Percentiles rank a stretch among this genome's conserved stretches.
Evolutionary conservation across 352 stramenopile species (phyloP).

Genomic region (Phytophthora parvispora): DNA sequence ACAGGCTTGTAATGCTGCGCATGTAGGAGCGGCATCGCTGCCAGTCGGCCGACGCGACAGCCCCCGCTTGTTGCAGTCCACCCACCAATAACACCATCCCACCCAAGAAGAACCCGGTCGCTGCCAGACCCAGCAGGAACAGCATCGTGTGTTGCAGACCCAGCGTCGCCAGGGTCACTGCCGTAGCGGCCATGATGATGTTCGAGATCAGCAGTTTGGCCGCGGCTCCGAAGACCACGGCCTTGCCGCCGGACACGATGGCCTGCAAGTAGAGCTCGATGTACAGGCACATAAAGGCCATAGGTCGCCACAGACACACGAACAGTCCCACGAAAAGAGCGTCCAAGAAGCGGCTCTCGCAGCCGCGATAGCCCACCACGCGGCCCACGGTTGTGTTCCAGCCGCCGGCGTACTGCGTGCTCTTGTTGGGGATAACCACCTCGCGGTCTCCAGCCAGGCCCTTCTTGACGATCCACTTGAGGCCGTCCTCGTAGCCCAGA

Average conservation of each 20-base stretch:
- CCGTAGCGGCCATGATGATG: constrained; percentile 58
- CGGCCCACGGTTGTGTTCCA: constrained; percentile 83
- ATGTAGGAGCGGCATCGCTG: constrained; percentile 78
- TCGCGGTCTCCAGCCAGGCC: constrained; percentile 39
- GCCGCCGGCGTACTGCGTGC: constrained; percentile 55
- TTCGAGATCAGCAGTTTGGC: constrained; percentile 77
- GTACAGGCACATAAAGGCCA: constrained; percentile 86
- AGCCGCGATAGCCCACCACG: constrained; percentile 77
- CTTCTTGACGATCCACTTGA: constrained; percentile 71
- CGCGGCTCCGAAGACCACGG: constrained; percentile 71
- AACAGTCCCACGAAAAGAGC: constrained; percentile 79
- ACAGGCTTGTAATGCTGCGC: constrained; percentile 86
- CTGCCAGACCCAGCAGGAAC: constrained; percentile 62
- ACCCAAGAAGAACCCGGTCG: constrained; percentile 61
- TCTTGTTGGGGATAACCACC: constrained; percentile 68
- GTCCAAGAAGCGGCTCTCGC: constrained; percentile 79
- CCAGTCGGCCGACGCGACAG: constrained; percentile 74
- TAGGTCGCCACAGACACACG: constrained; percentile 83
- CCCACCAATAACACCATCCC: constrained; percentile 72
- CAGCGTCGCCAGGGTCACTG: constrained; percentile 60
- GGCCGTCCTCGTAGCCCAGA: constrained; percentile 83
- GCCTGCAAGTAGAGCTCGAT: constrained; percentile 81
- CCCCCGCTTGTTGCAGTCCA: constrained; percentile 65
- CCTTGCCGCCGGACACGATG: constrained; percentile 75
- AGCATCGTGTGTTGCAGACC: constrained; percentile 68